Evolutionary conservation across 768 basidiomycete species (phyloP), one percentile per base, ranked within the genome.

Genomic region (Pleurotus djamor): DNA sequence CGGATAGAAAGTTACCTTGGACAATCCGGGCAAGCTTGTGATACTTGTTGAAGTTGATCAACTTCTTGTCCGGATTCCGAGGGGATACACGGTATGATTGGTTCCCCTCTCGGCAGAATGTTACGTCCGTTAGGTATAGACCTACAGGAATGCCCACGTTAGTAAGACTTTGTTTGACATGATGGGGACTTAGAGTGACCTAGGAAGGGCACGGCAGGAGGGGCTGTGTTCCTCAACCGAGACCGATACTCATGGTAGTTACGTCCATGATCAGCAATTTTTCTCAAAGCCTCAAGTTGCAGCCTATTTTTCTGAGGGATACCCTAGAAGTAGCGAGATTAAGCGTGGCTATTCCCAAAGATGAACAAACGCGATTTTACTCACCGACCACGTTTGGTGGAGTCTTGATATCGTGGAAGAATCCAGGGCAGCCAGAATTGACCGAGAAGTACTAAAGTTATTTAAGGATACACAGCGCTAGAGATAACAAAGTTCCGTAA

Each of bases 31-130:
- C 89, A 60, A 96, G 81, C 69, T 93, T 96, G 68, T 91, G 90
- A 66, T 97, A 98, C 72, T 97, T 96, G 73, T 96, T 96, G 68
- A 97, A 95, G 73, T 99, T 99, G 69, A 98, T 81, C 41, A 99
- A 75, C 65, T 87, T 91, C 73, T 92, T 88, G 60, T 82, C 82
- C 1, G 89, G 79, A 57, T 86, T 86, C 59, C 84, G 71, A 0
- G 94, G 91, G 4, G 95, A 92, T 13, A 86, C 83, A 63, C 96
- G 83, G 65, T 89, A 79, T 12, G 91, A 89, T 13, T 92, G 89
- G 70, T 98, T 98, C 16, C 96, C 96, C 67, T 98, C 96, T 43
- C 91, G 86, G 69, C 94, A 96, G 73, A 98, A 98, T 5, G 94
- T 98, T 60, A 97, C 82, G 71, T 96, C 94, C 8, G 94, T 94